Percentiles rank a stretch among this genome's conserved stretches.
These are phyloP conservation scores for Ceratocystis huliohia DNA, from an alignment of 2,329 filamentous ascomycete genomes.

Conservation along the genomic window DNA sequence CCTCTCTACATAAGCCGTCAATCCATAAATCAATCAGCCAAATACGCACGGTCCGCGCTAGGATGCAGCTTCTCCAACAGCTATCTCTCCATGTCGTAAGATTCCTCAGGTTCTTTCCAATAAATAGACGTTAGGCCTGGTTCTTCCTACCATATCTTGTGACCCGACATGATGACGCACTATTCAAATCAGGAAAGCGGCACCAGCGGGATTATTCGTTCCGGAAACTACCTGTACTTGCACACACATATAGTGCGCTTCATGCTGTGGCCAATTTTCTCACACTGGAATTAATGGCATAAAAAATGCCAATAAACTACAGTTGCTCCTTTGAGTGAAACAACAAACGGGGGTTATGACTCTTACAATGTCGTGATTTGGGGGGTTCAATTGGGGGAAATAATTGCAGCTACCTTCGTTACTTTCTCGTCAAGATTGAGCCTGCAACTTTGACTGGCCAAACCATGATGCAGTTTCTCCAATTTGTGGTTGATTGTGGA, in stretches of 20 bases:
- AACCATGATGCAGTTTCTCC: not conserved
- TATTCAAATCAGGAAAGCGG: not conserved
- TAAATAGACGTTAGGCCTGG: slow-evolving; percentile 5
- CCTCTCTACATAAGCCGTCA: not conserved
- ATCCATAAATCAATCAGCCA: not conserved
- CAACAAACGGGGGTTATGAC: not conserved
- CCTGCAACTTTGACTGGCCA: not conserved
- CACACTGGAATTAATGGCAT: not conserved
- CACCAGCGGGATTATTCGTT: slow-evolving; percentile 2
- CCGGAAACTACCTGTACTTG: not conserved
- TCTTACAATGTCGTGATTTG: not conserved
- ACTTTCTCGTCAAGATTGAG: no score
- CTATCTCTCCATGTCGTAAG: slow-evolving; percentile 3
- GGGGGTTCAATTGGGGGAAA: not conserved
- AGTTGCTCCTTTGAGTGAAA: not conserved
- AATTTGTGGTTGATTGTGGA: slow-evolving; percentile 3
- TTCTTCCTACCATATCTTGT: not conserved
- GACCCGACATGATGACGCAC: not conserved
- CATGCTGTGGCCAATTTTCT: not conserved
- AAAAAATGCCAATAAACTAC: not conserved
- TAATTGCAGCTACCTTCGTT: not conserved
- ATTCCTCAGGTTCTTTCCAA: slow-evolving; percentile 1
- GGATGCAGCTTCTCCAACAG: slow-evolving; percentile 5
- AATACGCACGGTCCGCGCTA: not conserved
- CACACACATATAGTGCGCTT: not conserved